These are phyloP conservation scores for Saccharomycopsis phalli DNA, from an alignment of 1,139 yeast species.

Conservation along the genomic window DNA sequence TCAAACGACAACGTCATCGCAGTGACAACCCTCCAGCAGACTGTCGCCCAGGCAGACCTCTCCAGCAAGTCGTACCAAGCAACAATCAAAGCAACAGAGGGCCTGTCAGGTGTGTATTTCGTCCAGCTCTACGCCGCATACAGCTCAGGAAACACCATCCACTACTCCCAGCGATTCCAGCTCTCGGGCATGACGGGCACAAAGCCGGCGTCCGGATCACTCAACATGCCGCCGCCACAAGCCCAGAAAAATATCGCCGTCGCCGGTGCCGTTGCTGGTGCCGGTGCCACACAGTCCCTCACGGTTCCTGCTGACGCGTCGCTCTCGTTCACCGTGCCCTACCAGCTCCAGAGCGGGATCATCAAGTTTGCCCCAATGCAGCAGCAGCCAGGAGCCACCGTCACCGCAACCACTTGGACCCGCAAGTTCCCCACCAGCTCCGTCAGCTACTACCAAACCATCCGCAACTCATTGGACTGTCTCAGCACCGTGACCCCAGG, in stretches of 20 bases:
- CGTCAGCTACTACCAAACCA: constrained; percentile 47
- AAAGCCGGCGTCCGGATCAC: constrained; percentile 31
- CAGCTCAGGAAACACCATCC: constrained; percentile 43
- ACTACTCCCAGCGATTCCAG: constrained; percentile 60
- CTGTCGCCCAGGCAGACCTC: constrained; percentile 26
- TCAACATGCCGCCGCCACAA: constrained; percentile 35
- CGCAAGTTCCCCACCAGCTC: constrained; percentile 57
- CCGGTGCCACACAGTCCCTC: constrained; percentile 26
- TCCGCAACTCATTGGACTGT: constrained; percentile 36
- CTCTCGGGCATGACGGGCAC: constrained; percentile 67
- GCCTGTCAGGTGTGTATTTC: constrained; percentile 57
- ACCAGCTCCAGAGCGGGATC: constrained; percentile 65
- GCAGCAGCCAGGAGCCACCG: constrained; percentile 62
- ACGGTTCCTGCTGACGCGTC: constrained; percentile 27
- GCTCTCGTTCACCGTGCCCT: constrained; percentile 43
- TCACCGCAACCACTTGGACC: constrained; percentile 59
- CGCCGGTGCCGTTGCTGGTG: constrained; percentile 26
- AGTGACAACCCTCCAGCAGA: constrained; percentile 29
- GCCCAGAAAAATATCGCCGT: constrained; percentile 33
- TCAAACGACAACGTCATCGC: constrained; percentile 40
- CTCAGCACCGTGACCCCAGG: constrained; percentile 69
- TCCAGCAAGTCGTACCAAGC: constrained; percentile 33
- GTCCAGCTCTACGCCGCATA: constrained; percentile 52
- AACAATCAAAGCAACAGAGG: constrained; percentile 35
- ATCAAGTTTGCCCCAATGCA: constrained; percentile 89